Percentiles rank a stretch among this genome's conserved stretches.
Conservation (phyloP, 75 land plant genomes). For the Ceratopteris richardii region DNA sequence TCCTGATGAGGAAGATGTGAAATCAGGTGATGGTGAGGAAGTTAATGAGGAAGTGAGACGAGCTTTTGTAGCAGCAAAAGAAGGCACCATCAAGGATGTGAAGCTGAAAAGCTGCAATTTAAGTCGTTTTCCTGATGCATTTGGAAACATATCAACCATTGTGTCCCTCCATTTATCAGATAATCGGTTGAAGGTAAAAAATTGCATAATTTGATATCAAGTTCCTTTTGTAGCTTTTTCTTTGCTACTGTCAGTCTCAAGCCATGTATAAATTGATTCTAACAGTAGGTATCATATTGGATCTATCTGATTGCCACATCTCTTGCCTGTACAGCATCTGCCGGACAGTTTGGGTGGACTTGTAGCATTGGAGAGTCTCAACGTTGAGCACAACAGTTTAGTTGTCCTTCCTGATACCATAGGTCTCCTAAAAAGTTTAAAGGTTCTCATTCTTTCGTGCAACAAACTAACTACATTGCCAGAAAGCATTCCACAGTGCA, state of each 20-base stretch:
- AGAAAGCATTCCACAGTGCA: slow-evolving; percentile 73
- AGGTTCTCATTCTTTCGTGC: slow-evolving; percentile 55
- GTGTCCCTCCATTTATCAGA: slow-evolving; percentile 45
- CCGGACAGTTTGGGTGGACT: slow-evolving; percentile 80
- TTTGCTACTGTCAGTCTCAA: not conserved
- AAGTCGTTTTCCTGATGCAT: slow-evolving; percentile 57
- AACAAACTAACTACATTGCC: slow-evolving; percentile 62
- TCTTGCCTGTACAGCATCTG: slow-evolving; percentile 36
- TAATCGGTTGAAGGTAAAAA: slow-evolving; percentile 62
- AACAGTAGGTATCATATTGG: not conserved
- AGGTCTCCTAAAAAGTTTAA: slow-evolving; percentile 60
- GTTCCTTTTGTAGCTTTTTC: too few species aligned
- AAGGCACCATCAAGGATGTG: slow-evolving; percentile 37
- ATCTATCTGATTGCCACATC: not conserved
- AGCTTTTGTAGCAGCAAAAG: slow-evolving; percentile 28
- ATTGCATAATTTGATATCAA: not conserved
- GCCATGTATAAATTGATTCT: not conserved
- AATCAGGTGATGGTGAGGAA: slow-evolving; percentile 9
- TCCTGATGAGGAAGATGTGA: not conserved
- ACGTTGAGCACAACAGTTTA: slow-evolving; percentile 48
- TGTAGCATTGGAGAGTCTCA: slow-evolving; percentile 49
- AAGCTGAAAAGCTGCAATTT: slow-evolving; percentile 40
- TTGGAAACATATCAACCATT: slow-evolving; percentile 49
- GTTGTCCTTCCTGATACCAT: slow-evolving; percentile 75
- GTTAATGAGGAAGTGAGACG: slow-evolving; percentile 50